Percentiles rank a stretch among this genome's conserved stretches.
Conservation (phyloP, 345 rosid genomes). For the Lepidium aucheri region DNA sequence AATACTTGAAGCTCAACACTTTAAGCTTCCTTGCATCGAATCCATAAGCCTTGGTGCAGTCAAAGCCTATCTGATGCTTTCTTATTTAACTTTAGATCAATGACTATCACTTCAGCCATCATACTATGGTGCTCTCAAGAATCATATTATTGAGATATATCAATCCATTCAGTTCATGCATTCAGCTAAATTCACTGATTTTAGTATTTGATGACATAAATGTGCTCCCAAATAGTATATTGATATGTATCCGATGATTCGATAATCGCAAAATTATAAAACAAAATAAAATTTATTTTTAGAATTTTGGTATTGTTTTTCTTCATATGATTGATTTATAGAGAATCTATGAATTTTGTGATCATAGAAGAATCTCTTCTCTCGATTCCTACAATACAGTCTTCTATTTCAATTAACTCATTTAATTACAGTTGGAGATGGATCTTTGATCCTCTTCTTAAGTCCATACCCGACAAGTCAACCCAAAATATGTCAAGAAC, state of each 20-base stretch:
- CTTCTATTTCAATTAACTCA: neutral
- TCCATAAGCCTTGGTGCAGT: too few relatives aligned
- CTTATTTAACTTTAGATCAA: too few relatives aligned
- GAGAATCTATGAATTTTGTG: neutral
- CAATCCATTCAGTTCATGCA: neutral
- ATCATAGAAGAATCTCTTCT: neutral
- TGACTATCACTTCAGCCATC: too few relatives aligned
- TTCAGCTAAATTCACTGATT: too few relatives aligned
- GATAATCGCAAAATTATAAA: neutral
- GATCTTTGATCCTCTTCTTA: too few relatives aligned
- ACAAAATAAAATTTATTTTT: neutral
- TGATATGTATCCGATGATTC: neutral
- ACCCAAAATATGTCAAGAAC: too few relatives aligned
- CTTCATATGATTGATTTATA: neutral
- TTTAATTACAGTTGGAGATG: too few relatives aligned
- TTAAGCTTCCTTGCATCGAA: too few relatives aligned
- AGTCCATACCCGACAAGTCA: too few relatives aligned
- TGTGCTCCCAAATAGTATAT: neutral
- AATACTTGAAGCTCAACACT: too few relatives aligned
- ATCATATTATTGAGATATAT: constrained; percentile 6
- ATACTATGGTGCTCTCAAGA: constrained; percentile 2
- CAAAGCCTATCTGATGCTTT: too few relatives aligned
- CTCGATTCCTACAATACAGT: neutral
- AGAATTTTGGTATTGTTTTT: neutral
- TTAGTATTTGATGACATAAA: constrained; percentile 1